phyloP scores from a whole-genome alignment of 2,329 filamentous ascomycete species.

The Ilyonectria sp. region DNA sequence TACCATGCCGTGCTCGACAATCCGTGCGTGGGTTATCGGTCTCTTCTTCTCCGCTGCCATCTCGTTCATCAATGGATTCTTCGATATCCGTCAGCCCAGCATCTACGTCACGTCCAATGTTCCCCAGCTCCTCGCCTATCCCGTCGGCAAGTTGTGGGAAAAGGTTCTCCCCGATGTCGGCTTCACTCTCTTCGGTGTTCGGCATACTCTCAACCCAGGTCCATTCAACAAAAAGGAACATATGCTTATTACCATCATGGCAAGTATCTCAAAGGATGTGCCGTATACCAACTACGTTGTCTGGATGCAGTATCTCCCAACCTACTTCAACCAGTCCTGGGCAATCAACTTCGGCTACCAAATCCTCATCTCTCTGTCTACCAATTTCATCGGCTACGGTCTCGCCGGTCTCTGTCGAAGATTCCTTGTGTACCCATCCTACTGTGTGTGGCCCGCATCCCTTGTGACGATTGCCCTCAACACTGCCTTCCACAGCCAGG shows the following conservation, averaged over 20 bases:
- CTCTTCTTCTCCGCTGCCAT: slow-evolving; percentile 63
- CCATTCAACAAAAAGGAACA: slow-evolving; percentile 74
- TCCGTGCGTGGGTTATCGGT: slow-evolving; percentile 69
- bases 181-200: slow-evolving; percentile 61
- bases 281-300: slow-evolving; percentile 67
- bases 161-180: slow-evolving; percentile 65
- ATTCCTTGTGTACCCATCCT: slow-evolving; percentile 67
- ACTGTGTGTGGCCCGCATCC: slow-evolving; percentile 68
- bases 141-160: slow-evolving; percentile 66
- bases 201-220: slow-evolving; percentile 69
- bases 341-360: slow-evolving; percentile 65
- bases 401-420: slow-evolving; percentile 65
- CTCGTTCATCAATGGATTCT: slow-evolving; percentile 70
- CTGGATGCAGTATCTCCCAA: slow-evolving; percentile 64
- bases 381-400: slow-evolving; percentile 70
- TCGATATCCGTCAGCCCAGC: slow-evolving; percentile 69
- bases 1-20: slow-evolving; percentile 65
- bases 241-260: slow-evolving; percentile 73
- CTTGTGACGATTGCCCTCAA: slow-evolving; percentile 67
- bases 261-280: slow-evolving; percentile 67
- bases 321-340: slow-evolving; percentile 67
- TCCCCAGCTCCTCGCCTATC: slow-evolving; percentile 71
- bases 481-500: slow-evolving; percentile 62
- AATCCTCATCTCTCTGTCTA: slow-evolving; percentile 64
- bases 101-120: slow-evolving; percentile 69